phyloP scores from a whole-genome alignment of 345 rosid species.

The Luvunga scandens region DNA sequence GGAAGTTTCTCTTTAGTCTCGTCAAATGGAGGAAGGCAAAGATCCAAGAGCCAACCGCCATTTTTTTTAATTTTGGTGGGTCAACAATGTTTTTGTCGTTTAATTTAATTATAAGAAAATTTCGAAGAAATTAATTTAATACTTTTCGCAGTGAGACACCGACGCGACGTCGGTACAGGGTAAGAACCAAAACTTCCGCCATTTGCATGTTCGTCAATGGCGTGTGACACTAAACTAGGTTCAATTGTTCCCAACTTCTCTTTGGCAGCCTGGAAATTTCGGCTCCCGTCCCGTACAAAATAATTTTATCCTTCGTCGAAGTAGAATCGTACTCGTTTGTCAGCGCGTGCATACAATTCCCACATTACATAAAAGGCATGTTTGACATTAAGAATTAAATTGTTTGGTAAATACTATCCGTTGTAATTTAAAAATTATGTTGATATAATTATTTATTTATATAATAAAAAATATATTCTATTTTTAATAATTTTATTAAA shows the following conservation, averaged over 20 bases:
- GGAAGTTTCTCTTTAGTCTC: neutral
- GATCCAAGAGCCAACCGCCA: neutral
- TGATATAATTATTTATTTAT: too few relatives aligned
- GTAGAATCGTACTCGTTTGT: neutral
- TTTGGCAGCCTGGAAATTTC: constrained; percentile 7
- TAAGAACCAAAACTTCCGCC: neutral
- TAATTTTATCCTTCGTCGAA: neutral
- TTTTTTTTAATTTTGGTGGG: neutral
- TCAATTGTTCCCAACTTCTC: neutral
- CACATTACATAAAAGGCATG: too few relatives aligned
- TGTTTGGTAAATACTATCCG: too few relatives aligned
- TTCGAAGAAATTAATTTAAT: neutral
- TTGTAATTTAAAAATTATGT: too few relatives aligned
- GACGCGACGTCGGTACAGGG: neutral
- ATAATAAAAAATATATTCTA: too few relatives aligned
- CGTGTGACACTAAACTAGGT: neutral
- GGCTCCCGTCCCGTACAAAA: neutral
- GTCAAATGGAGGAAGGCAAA: neutral
- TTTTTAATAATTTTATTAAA: too few relatives aligned
- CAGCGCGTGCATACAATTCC: neutral
- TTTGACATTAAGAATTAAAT: too few relatives aligned
- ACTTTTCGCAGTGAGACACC: neutral
- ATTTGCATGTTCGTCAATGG: neutral
- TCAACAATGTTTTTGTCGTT: neutral
- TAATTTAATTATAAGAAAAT: too few relatives aligned